phyloP scores from a whole-genome alignment of 1,139 yeast genomes.

The Yamadazyma dendronema region DNA sequence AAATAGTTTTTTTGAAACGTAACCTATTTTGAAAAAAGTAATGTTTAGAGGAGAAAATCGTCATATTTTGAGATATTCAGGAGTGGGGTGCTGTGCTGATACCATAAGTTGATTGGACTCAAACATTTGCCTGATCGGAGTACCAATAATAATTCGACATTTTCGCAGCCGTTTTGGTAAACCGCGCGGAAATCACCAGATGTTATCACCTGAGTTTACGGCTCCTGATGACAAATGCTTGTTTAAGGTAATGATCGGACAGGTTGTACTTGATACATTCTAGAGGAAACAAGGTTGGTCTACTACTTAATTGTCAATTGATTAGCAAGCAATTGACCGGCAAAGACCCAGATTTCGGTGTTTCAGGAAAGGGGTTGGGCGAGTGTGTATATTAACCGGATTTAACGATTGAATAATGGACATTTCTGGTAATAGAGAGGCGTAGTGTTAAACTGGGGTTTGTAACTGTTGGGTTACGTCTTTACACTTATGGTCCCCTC shows the following conservation, averaged over 20 bases:
- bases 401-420: no score
- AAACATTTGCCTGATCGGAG: slow-evolving; percentile 1
- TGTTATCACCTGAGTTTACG: background rate
- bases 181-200: slow-evolving; percentile 3
- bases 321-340: background rate
- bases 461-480: no score
- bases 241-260: background rate
- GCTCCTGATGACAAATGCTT: background rate
- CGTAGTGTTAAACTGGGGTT: no score
- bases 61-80: background rate
- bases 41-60: slow-evolving; percentile 4
- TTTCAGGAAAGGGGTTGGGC: background rate
- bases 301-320: background rate
- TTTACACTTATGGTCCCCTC: no score
- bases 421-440: no score
- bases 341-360: no score
- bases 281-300: no score
- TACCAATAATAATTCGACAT: background rate
- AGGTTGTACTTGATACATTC: no score
- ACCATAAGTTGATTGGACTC: slow-evolving; percentile 1
- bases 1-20: no score
- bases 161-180: slow-evolving; percentile 2
- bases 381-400: background rate
- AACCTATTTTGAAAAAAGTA: no score
- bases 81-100: slow-evolving; percentile 5